Percentiles rank a stretch among this genome's conserved stretches.
These are phyloP conservation scores for Cucumis hystrix DNA, from an alignment of 306 rosid species.

Conservation along the genomic window DNA sequence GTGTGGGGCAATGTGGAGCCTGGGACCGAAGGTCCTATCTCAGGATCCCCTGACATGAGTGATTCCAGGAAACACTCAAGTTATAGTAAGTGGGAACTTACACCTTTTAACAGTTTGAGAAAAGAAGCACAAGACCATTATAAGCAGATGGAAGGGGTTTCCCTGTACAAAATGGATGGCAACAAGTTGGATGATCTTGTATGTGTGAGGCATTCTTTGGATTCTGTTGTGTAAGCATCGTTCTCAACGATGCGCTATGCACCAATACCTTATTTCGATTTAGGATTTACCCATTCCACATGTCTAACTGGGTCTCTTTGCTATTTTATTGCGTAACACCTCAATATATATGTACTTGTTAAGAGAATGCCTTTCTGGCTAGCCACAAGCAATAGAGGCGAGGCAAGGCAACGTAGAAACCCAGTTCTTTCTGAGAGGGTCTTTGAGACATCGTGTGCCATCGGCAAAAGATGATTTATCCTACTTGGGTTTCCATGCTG, in stretches of 20 bases:
- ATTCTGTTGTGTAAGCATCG: not conserved
- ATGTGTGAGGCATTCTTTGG: constrained; percentile 66
- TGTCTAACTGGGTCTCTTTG: not conserved
- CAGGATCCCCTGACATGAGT: constrained; percentile 87
- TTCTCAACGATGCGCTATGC: not conserved
- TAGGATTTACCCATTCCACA: not conserved
- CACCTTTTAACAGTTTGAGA: constrained; percentile 68
- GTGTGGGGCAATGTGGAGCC: constrained; percentile 74
- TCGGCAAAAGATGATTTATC: not conserved
- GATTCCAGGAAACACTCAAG: constrained; percentile 56
- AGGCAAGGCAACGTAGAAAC: not conserved
- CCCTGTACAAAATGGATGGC: constrained; percentile 92
- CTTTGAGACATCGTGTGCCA: not conserved
- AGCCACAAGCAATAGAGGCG: not conserved
- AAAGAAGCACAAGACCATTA: constrained; percentile 64
- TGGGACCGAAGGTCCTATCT: constrained; percentile 50
- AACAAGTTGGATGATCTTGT: constrained; percentile 92
- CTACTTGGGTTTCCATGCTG: not conserved
- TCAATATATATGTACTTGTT: not conserved
- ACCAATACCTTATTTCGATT: not conserved
- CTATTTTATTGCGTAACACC: not conserved
- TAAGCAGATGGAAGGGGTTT: constrained; percentile 69
- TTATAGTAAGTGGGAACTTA: constrained; percentile 78
- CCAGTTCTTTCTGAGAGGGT: not conserved
- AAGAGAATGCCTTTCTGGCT: not conserved